Base-by-base conservation (phyloP, 345 rosid genomes). In the Eucalyptus shirleyi region DNA sequence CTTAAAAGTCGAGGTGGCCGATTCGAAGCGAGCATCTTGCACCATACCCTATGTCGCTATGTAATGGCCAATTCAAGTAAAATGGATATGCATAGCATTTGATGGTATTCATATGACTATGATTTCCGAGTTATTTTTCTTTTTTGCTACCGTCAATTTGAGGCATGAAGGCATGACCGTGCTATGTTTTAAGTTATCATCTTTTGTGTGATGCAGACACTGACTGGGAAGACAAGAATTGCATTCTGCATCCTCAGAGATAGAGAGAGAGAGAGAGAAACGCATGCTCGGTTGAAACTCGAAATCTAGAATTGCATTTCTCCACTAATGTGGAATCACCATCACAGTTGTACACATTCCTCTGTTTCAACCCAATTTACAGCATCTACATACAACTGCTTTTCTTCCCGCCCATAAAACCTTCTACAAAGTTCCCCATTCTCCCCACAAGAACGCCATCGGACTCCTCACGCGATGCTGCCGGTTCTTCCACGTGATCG, bases 381-480 rank as follows among this genome's bases (percentile, higher is more conserved):
- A 40, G 83, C 83, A 10, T 77, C 14, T 37, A 77, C 47, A 56
- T 37, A 21, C 47, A 4, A 37, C 45, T 72, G 82, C 82, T 37
- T 72, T 19, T 72, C 82, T 19, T 21, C 15, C 24, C 81, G 6
- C 21, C 10, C 24, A 9, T 11, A 7, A 37, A 11, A 77, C 83
- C 83, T 37, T 77, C 16, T 44, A 77, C 83, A 21, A 21, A 21
- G 23, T 37, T 77, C 16, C 2, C 47, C 1, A 21, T 37, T 37
- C 15, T 77, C 3, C 47, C 83, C 47, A 77, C 45, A 77, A 77
- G 47, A 77, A 77, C 16, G 95, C 93, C 59, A 96, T 90, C 3
- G 99, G 99, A 90, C 99, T 96, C 92, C 93, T 94, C 24, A 97
- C 99, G 90, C 91, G 34, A 95, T 94, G 51, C 98, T 93, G 87